Percentiles rank a stretch among this genome's conserved stretches.
Evolutionary conservation across 2,329 filamentous ascomycete species (phyloP).

Genomic region (Chalaropsis thielavioides): DNA sequence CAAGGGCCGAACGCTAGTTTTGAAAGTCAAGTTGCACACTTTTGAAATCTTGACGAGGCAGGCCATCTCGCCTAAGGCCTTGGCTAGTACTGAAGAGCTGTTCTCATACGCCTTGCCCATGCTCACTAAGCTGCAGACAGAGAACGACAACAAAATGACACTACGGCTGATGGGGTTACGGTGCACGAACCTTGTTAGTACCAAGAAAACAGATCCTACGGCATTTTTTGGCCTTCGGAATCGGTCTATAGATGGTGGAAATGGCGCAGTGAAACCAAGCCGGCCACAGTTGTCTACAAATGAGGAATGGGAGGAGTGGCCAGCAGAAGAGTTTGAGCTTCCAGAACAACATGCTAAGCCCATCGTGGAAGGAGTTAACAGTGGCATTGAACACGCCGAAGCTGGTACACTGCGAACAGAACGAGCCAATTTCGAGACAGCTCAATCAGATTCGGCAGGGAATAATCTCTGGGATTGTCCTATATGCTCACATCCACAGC

Average conservation of each 20-base stretch:
- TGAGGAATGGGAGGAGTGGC: constrained; percentile 51
- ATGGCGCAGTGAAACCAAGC: neutral
- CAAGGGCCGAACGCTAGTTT: constrained; percentile 77
- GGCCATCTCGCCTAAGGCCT: constrained; percentile 54
- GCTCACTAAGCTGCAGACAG: constrained; percentile 67
- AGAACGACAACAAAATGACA: constrained; percentile 62
- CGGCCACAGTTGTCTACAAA: constrained; percentile 20
- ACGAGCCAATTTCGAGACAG: neutral
- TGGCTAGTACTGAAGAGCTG: constrained; percentile 63
- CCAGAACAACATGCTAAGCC: neutral
- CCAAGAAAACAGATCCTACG: constrained; percentile 62
- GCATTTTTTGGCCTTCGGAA: constrained; percentile 60
- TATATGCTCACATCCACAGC: constrained; percentile 65
- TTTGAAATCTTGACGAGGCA: constrained; percentile 87
- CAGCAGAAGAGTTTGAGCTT: constrained; percentile 35
- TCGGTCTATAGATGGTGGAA: constrained; percentile 16
- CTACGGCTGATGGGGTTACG: constrained; percentile 77
- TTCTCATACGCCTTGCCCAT: constrained; percentile 73
- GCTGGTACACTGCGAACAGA: neutral
- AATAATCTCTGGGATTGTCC: constrained; percentile 69
- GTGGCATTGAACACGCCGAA: neutral
- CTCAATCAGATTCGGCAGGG: constrained; percentile 20
- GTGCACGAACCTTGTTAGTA: constrained; percentile 75
- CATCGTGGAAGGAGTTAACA: neutral
- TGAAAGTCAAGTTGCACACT: constrained; percentile 89